Evolutionary conservation across 176 grass and related monocot genomes (phyloP), one percentile per base, ranked within the genome.

Genomic region (Bromus sterilis): DNA sequence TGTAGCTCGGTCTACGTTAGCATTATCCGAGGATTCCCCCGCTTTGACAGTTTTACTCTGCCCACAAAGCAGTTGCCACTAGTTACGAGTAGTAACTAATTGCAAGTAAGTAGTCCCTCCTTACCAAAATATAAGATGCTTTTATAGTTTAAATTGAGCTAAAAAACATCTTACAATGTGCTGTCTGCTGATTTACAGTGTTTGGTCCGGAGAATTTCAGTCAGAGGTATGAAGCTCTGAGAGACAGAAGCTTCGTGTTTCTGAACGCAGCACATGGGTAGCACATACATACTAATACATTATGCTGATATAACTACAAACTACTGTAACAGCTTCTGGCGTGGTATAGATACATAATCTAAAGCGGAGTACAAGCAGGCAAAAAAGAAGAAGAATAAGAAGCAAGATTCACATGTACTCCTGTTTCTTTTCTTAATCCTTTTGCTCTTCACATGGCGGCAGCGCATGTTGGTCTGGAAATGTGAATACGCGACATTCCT

Each of bases 211-310:
- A 64, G 86, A 87, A 83, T 63, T 64, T 53, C 41, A 36, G 1
- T 58, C 20, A 11, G 62, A 83, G 13, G 66, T 42, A 64, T 82
- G 63, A 51, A 62, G 73, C 32, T 73, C 74, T 26, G 37, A 61
- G 58, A 84, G 20, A n/a, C n/a, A 34, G 85, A 87, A 82, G 73
- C 40, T 82, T 82, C 85, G 39, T 53, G 59, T 57, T 61, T 76
- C 49, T 48, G 51, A 78, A 60, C 37, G 51, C 21, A 4, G 67
- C 84, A 77, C 85, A 77, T 82, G 78, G 35, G 60, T 10, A 61
- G 12, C 36, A 57, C 82, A 77, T 25, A 13, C 43, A 31, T 11
- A n/a, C n/a, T 4, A 61, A 48, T 18, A 48, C 44, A 48, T 48
- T 13, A 48, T 48, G 44, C 44, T 48, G 5, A 48, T 18, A 48